Evolutionary conservation across 495 filamentous ascomycete species (phyloP).

Genomic region (Neurospora africana): DNA sequence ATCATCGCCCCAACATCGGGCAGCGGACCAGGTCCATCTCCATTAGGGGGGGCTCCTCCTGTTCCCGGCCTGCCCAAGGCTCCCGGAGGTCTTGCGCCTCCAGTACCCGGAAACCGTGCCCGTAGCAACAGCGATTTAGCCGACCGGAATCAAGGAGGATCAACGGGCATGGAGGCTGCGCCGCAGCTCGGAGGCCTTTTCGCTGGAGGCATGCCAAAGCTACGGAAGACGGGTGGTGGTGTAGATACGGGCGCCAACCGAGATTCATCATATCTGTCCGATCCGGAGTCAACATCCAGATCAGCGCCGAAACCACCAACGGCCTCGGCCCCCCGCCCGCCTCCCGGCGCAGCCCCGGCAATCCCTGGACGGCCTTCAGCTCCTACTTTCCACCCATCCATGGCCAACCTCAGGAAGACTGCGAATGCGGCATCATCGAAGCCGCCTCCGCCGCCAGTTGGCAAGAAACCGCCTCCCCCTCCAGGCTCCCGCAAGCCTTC

Average conservation of each 20-base stretch:
- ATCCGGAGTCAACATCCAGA: slow-evolving; percentile 54
- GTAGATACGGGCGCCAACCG: slow-evolving; percentile 78
- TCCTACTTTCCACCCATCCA: slow-evolving; percentile 44
- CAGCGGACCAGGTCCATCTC: slow-evolving; percentile 40
- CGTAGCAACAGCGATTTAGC: slow-evolving; percentile 74
- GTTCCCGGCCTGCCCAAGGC: slow-evolving; percentile 56
- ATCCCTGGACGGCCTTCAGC: slow-evolving; percentile 41
- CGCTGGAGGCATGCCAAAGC: slow-evolving; percentile 88
- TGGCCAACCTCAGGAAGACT: slow-evolving; percentile 52
- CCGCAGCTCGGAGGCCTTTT: slow-evolving; percentile 86
- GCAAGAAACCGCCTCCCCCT: slow-evolving; percentile 60
- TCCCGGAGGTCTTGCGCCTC: slow-evolving; percentile 61
- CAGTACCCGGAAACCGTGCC: slow-evolving; percentile 56
- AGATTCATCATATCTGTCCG: slow-evolving; percentile 68
- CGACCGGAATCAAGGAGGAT: slow-evolving; percentile 32
- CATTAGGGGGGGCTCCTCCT: slow-evolving; percentile 64
- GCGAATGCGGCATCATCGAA: slow-evolving; percentile 38
- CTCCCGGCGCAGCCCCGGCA: slow-evolving; percentile 45
- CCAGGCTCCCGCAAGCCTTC: slow-evolving; percentile 62
- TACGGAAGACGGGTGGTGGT: slow-evolving; percentile 76
- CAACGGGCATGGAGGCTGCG: slow-evolving; percentile 40
- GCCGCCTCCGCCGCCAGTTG: slow-evolving; percentile 47
- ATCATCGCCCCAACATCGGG: slow-evolving; percentile 42
- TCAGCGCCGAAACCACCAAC: slow-evolving; percentile 49
- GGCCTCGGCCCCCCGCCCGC: slow-evolving; percentile 53